Percentiles rank a stretch among this genome's conserved stretches.
Conservation (phyloP, 78 protist species). For the Emiliania huxleyi region DNA sequence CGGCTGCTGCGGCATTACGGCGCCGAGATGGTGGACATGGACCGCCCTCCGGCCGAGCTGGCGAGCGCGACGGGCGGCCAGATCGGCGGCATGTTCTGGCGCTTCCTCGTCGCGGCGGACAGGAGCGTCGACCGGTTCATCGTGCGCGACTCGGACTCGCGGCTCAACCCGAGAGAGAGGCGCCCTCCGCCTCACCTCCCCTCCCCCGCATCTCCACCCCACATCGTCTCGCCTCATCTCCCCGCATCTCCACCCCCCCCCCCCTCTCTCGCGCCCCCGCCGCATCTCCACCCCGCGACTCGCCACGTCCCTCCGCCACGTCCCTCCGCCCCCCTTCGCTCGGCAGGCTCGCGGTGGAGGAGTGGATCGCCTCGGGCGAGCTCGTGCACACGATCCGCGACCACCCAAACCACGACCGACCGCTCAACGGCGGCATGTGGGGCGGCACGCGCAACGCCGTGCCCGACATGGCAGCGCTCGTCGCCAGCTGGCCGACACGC, state of each 20-base stretch:
- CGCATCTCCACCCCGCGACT: no score
- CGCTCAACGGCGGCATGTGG: slow-evolving; percentile 41
- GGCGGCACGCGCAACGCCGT: neutral
- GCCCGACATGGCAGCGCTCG: neutral
- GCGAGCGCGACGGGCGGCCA: neutral
- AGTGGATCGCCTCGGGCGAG: slow-evolving; percentile 28
- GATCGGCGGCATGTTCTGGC: slow-evolving; percentile 43
- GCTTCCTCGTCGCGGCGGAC: slow-evolving; percentile 41
- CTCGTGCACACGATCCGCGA: slow-evolving; percentile 13
- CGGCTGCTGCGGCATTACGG: neutral
- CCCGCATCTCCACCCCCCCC: no score
- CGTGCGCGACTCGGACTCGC: slow-evolving; percentile 40
- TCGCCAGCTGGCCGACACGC: neutral
- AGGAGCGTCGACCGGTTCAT: slow-evolving; percentile 20
- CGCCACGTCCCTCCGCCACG: no score
- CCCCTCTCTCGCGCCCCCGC: no score
- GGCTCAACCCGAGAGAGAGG: slow-evolving; percentile 7
- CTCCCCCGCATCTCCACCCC: no score
- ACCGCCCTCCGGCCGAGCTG: neutral
- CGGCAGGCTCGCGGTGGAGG: slow-evolving; percentile 30
- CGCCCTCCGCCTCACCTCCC: no score
- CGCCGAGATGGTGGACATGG: neutral
- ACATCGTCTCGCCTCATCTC: no score
- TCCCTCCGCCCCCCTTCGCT: no score
- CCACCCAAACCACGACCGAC: slow-evolving; percentile 31